Conservation (phyloP, 768 basidiomycete genomes). For the Agrocybe chaxingu region DNA sequence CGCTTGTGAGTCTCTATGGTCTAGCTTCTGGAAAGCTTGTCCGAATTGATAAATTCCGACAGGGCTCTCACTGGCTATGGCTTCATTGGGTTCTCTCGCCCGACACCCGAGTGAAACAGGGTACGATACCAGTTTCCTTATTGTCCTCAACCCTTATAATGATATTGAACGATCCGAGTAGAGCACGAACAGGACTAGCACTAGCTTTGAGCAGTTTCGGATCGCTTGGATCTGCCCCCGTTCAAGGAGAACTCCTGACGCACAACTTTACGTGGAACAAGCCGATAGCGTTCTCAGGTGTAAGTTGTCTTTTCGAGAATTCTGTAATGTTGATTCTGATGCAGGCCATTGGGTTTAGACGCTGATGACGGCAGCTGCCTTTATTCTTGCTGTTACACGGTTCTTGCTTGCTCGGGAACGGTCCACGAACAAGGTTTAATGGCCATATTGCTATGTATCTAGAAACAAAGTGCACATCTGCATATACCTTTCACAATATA, state of each 20-base stretch:
- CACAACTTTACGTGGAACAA: slow-evolving; percentile 23
- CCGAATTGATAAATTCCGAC: neutral
- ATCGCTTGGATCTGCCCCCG: slow-evolving; percentile 25
- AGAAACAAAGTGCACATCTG: neutral
- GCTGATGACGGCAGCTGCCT: neutral
- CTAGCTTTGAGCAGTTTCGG: slow-evolving; percentile 28
- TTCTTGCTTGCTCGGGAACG: neutral
- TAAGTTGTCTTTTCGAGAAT: slow-evolving; percentile 9
- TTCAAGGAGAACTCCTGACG: slow-evolving; percentile 31
- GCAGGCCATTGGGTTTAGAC: neutral
- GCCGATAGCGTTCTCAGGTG: slow-evolving; percentile 31
- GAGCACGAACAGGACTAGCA: slow-evolving; percentile 30
- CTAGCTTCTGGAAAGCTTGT: neutral
- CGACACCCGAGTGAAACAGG: slow-evolving; percentile 31
- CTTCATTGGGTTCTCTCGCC: slow-evolving; percentile 27
- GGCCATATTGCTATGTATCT: neutral
- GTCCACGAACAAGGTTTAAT: neutral
- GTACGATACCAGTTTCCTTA: slow-evolving; percentile 16
- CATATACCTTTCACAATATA: neutral
- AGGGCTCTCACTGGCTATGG: slow-evolving; percentile 35
- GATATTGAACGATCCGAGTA: slow-evolving; percentile 7
- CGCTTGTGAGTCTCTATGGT: slow-evolving; percentile 27
- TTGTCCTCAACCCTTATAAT: too few relatives aligned
- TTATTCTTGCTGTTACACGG: neutral
- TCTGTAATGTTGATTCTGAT: too few relatives aligned